A percentile compares a stretch with the other conserved stretches of the same genome.
Evolutionary conservation across 2,329 filamentous ascomycete genomes (phyloP).

Genomic region (Penicillium sp.): DNA sequence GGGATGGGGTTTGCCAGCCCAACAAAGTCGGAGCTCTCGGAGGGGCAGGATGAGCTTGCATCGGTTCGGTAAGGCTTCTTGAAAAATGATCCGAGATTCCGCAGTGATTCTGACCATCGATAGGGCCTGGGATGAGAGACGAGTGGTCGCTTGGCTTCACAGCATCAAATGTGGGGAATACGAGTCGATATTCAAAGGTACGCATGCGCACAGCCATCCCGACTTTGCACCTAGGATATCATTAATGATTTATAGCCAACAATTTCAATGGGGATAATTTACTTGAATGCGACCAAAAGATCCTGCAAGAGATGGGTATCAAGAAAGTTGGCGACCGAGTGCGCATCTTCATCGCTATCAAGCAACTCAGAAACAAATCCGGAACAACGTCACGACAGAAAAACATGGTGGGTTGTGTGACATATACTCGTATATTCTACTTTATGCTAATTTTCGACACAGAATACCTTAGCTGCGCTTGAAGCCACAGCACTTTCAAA

Average conservation of each 20-base stretch:
- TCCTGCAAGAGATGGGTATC: slow-evolving; percentile 96
- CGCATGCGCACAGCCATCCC: slow-evolving; percentile 29
- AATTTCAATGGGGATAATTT: slow-evolving; percentile 98
- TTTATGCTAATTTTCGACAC: slow-evolving; percentile 19
- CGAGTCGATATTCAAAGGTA: slow-evolving; percentile 78
- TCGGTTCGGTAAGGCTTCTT: slow-evolving; percentile 61
- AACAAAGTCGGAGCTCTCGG: slow-evolving; percentile 90
- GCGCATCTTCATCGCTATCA: slow-evolving; percentile 81
- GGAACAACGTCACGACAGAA: slow-evolving; percentile 77
- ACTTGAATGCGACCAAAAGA: slow-evolving; percentile 93
- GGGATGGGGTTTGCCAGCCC: slow-evolving; percentile 67
- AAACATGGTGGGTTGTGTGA: slow-evolving; percentile 66
- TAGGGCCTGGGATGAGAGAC: slow-evolving; percentile 82
- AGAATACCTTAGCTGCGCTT: slow-evolving; percentile 83
- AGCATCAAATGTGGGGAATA: slow-evolving; percentile 94
- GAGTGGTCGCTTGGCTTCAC: slow-evolving; percentile 85
- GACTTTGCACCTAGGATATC: slow-evolving; percentile 6
- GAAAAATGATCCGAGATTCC: not conserved
- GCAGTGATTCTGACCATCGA: slow-evolving; percentile 23
- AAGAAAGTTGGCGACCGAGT: slow-evolving; percentile 97
- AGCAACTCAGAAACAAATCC: slow-evolving; percentile 74
- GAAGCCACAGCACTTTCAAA: slow-evolving; percentile 64
- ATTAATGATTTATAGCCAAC: slow-evolving; percentile 58
- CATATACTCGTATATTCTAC: not conserved
- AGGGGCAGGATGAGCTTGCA: slow-evolving; percentile 69